Percentiles rank a stretch among this genome's conserved stretches.
phyloP scores from a whole-genome alignment of 2,329 filamentous ascomycete species.

The Sarocladium kiliense region DNA sequence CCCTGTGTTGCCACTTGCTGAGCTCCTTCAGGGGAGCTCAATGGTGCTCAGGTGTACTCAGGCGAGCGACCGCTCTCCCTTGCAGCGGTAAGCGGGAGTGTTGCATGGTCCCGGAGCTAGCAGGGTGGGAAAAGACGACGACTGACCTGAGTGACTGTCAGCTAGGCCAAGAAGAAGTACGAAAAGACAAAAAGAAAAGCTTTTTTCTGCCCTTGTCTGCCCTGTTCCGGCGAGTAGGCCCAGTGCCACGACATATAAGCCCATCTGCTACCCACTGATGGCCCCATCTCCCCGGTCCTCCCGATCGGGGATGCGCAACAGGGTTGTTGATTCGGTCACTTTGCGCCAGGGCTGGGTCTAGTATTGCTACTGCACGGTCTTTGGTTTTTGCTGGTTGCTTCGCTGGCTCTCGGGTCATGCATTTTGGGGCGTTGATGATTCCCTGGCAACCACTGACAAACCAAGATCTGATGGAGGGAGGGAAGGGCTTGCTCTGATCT shows the following conservation, averaged over 20 bases:
- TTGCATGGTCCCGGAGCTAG: not conserved
- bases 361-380: no score
- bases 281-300: constrained; percentile 1
- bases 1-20: no score
- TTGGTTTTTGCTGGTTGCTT: not conserved
- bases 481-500: no score
- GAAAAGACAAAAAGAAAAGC: constrained; percentile 2
- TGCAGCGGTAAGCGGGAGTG: not conserved
- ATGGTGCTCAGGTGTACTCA: not conserved
- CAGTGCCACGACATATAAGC: not conserved
- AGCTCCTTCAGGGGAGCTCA: not conserved
- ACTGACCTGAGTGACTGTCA: not conserved
- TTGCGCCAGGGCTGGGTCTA: no score
- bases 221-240: constrained; percentile 3
- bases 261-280: not conserved
- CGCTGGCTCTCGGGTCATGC: not conserved
- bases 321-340: not conserved
- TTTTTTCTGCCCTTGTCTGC: not conserved
- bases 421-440: not conserved
- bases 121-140: not conserved
- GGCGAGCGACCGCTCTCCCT: not conserved
- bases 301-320: constrained; percentile 8
- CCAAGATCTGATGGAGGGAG: not conserved
- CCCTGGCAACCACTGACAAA: no score
- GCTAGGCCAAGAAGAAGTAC: not conserved